These are phyloP conservation scores for Backusella luteola DNA, from an alignment of 192 early-diverging fungal species.

Conservation along the genomic window DNA sequence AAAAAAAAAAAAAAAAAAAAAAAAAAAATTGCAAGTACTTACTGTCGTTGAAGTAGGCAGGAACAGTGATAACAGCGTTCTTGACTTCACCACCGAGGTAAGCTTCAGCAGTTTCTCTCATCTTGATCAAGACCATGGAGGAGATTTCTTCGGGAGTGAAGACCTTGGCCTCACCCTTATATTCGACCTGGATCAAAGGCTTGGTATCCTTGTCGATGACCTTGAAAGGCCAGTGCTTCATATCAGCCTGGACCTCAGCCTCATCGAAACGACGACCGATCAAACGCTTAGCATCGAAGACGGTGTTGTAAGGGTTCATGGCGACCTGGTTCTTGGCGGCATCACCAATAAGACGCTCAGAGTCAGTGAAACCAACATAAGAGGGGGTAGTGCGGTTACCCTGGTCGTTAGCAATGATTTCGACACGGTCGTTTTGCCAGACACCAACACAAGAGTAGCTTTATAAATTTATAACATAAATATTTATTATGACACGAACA, in stretches of 20 bases:
- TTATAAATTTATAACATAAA: slow-evolving; percentile 54
- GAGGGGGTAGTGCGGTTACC: slow-evolving; percentile 99
- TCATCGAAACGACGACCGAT: slow-evolving; percentile 95
- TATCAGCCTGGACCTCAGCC: slow-evolving; percentile 95
- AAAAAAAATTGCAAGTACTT: slow-evolving; percentile 39
- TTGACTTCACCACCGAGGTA: slow-evolving; percentile 83
- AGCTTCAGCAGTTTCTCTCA: slow-evolving; percentile 70
- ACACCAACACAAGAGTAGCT: slow-evolving; percentile 94
- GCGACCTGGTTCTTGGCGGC: slow-evolving; percentile 98
- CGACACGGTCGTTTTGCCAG: slow-evolving; percentile 68
- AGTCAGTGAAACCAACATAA: slow-evolving; percentile 96
- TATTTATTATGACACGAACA: slow-evolving; percentile 66
- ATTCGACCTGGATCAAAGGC: slow-evolving; percentile 91
- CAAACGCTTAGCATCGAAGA: slow-evolving; percentile 94
- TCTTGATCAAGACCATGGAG: slow-evolving; percentile 90
- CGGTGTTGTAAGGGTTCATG: slow-evolving; percentile 86
- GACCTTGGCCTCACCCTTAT: slow-evolving; percentile 94
- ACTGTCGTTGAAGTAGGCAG: slow-evolving; percentile 84
- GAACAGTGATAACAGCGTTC: slow-evolving; percentile 95
- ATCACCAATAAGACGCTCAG: slow-evolving; percentile 98
- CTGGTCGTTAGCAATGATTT: slow-evolving; percentile 99
- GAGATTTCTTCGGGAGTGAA: slow-evolving; percentile 99
- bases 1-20: not conserved
- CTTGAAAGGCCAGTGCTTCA: slow-evolving; percentile 99
- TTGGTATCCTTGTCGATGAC: slow-evolving; percentile 85